phyloP scores from a whole-genome alignment of 768 basidiomycete species.

The Leccinum barrowsii region DNA sequence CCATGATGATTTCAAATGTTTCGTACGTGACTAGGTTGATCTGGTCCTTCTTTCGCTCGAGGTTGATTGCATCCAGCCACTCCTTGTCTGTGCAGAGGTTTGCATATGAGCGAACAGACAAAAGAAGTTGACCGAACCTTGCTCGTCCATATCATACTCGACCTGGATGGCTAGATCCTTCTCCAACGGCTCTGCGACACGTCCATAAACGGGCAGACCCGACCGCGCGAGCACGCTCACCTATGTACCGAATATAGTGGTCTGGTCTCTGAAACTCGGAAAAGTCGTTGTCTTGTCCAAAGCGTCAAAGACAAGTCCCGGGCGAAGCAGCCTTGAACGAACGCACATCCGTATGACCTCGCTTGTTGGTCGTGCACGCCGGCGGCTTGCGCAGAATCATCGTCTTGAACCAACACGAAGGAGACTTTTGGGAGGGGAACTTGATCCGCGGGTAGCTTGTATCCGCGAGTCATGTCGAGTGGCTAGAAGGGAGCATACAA shows the following conservation, averaged over 20 bases:
- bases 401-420: slow-evolving; percentile 63
- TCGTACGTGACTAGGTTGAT: slow-evolving; percentile 74
- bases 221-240: slow-evolving; percentile 38
- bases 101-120: slow-evolving; percentile 3
- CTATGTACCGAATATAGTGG: slow-evolving; percentile 88
- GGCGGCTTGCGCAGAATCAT: slow-evolving; percentile 53
- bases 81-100: slow-evolving; percentile 64
- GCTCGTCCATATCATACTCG: slow-evolving; percentile 99
- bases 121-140: slow-evolving; percentile 51
- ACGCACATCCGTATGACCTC: slow-evolving; percentile 72
- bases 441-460: slow-evolving; percentile 35
- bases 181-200: slow-evolving; percentile 76
- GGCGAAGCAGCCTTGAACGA: neutral
- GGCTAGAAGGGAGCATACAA: slow-evolving; percentile 2
- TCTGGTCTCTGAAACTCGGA: slow-evolving; percentile 74
- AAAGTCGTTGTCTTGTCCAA: slow-evolving; percentile 57
- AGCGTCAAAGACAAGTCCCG: slow-evolving; percentile 3
- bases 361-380: slow-evolving; percentile 64
- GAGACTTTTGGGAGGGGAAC: slow-evolving; percentile 59
- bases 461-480: slow-evolving; percentile 37
- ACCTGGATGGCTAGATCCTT: slow-evolving; percentile 89
- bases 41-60: slow-evolving; percentile 74
- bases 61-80: slow-evolving; percentile 87
- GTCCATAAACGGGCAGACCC: slow-evolving; percentile 4
- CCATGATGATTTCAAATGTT: slow-evolving; percentile 94